Percentiles rank a stretch among this genome's conserved stretches.
Conservation (phyloP, 2,329 filamentous ascomycete genomes). For the Colletotrichum viniferum region DNA sequence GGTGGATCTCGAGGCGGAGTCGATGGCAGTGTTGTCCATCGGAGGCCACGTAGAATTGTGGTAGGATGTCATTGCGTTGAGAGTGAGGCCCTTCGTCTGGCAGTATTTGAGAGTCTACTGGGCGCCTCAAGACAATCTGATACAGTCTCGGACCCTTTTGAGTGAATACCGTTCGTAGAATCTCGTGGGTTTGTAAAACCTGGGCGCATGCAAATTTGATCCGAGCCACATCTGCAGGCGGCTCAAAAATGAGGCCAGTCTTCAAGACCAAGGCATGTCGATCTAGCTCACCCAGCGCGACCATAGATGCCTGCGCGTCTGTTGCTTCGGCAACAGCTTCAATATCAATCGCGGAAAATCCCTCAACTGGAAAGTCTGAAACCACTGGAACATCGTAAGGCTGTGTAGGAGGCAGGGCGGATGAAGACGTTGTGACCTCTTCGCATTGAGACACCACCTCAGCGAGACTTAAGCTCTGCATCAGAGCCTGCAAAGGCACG, state of each 20-base stretch:
- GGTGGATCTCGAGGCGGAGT: not conserved
- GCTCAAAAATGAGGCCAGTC: not conserved
- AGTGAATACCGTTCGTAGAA: not conserved
- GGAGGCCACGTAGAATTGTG: not conserved
- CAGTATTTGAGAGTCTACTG: not conserved
- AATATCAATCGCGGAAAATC: not conserved
- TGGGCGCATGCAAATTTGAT: not conserved
- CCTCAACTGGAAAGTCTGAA: not conserved
- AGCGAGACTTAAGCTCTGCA: not conserved
- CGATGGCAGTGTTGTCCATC: not conserved
- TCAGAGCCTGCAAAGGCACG: not conserved
- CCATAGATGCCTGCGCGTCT: not conserved
- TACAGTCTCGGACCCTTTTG: not conserved
- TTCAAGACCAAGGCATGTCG: not conserved
- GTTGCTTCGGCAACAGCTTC: not conserved
- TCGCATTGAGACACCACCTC: not conserved
- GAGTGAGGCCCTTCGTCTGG: not conserved
- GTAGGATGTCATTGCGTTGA: not conserved
- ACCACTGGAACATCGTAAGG: not conserved
- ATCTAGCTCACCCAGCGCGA: not conserved
- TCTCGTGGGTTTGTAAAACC: not conserved
- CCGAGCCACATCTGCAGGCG: not conserved
- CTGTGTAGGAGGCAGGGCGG: not conserved
- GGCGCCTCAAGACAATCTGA: not conserved
- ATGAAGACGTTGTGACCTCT: not conserved